phyloP scores from a whole-genome alignment of 176 grass and related monocot genomes.

The Triticum timopheevii region DNA sequence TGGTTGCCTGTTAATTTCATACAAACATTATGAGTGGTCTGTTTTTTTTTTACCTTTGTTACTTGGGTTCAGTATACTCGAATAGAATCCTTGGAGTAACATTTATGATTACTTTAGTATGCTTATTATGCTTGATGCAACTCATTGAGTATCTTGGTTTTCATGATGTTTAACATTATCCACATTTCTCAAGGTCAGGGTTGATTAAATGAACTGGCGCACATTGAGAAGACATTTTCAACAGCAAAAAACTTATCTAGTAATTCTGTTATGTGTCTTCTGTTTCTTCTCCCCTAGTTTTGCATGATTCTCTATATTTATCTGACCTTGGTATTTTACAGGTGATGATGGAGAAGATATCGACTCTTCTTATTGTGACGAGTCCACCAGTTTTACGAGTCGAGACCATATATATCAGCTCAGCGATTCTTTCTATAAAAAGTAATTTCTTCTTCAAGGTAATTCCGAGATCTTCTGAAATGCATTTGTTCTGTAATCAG shows the following conservation, averaged over 20 bases:
- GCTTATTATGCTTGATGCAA: background rate
- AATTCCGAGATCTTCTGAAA: background rate
- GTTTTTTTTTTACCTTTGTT: background rate
- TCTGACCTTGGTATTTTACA: slow-evolving; percentile 25
- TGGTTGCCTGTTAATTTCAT: no score
- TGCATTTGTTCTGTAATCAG: background rate
- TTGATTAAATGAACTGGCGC: no score
- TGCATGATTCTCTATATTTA: background rate
- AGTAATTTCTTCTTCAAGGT: slow-evolving; percentile 93
- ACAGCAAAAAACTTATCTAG: background rate
- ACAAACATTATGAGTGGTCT: background rate
- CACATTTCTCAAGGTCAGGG: no score
- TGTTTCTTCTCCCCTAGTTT: background rate
- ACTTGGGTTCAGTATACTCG: background rate
- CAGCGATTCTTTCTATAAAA: slow-evolving; percentile 82
- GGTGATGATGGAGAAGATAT: slow-evolving; percentile 60
- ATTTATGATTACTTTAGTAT: background rate
- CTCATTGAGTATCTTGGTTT: background rate
- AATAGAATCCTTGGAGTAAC: background rate
- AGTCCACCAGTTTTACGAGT: slow-evolving; percentile 47
- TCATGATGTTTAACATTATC: background rate
- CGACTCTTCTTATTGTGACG: slow-evolving; percentile 45
- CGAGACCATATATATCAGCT: slow-evolving; percentile 70
- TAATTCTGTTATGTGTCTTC: background rate
- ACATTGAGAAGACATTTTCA: no score